Evolutionary conservation across 1,139 yeast species (phyloP).

Genomic region (Yamadazyma taylorii): DNA sequence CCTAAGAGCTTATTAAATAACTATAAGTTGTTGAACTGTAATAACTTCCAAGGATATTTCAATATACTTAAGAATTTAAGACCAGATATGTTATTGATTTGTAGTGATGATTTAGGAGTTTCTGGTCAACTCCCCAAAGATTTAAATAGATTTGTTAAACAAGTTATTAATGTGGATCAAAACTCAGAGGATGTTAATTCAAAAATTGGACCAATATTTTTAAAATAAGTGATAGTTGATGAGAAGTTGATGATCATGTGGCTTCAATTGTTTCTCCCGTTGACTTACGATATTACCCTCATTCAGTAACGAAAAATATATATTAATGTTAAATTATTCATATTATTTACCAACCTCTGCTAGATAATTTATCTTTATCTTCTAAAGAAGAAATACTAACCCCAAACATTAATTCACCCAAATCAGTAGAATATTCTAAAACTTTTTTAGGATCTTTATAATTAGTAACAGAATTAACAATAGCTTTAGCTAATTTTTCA

Average conservation of each 20-base stretch:
- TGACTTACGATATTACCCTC: too few relatives aligned
- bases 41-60: slow-evolving; percentile 44
- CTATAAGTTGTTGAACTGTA: slow-evolving; percentile 43
- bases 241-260: too few relatives aligned
- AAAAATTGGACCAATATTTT: slow-evolving; percentile 14
- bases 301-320: neutral
- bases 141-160: slow-evolving; percentile 39
- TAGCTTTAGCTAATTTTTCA: slow-evolving; percentile 72
- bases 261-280: too few relatives aligned
- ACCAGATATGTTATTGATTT: slow-evolving; percentile 44
- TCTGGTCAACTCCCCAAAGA: slow-evolving; percentile 33
- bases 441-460: slow-evolving; percentile 64
- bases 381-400: slow-evolving; percentile 53
- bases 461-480: slow-evolving; percentile 80
- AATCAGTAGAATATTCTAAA: slow-evolving; percentile 70
- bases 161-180: slow-evolving; percentile 30
- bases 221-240: slow-evolving; percentile 11
- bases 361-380: slow-evolving; percentile 49
- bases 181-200: slow-evolving; percentile 14
- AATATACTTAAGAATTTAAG: slow-evolving; percentile 41
- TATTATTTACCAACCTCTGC: slow-evolving; percentile 50
- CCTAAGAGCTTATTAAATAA: slow-evolving; percentile 27
- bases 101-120: slow-evolving; percentile 47
- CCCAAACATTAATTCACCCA: slow-evolving; percentile 79
- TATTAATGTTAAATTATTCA: neutral